Conservation (phyloP, 1,284 basidiomycete genomes). For the Cutaneotrichosporon sp. region DNA sequence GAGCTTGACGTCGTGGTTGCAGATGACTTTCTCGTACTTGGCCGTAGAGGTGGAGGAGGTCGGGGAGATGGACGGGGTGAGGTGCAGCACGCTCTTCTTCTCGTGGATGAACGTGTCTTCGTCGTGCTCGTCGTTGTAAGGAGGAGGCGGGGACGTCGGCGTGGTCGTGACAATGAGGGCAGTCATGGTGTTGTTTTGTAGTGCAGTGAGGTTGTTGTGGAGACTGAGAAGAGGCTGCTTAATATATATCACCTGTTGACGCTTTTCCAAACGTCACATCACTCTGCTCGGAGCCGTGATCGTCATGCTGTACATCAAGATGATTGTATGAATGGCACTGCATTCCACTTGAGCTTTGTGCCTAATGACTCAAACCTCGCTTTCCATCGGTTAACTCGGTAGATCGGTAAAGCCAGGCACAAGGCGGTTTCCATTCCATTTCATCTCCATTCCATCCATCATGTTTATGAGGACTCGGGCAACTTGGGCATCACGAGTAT, state of each 20-base stretch:
- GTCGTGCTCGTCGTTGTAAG: background rate
- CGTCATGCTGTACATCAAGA: background rate
- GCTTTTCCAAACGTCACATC: no score
- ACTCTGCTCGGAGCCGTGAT: no score
- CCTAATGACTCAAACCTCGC: background rate
- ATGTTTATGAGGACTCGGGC: background rate
- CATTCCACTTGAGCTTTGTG: background rate
- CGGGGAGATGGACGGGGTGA: background rate
- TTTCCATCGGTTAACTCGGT: background rate
- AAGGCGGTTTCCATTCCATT: background rate
- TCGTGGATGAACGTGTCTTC: background rate
- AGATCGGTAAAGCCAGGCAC: background rate
- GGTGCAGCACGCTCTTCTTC: background rate
- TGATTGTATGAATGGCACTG: background rate
- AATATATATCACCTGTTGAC: no score
- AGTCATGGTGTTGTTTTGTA: background rate
- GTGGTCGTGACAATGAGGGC: background rate
- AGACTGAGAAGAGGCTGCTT: background rate
- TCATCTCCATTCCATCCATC: background rate
- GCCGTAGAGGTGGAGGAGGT: background rate
- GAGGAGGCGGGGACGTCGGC: background rate
- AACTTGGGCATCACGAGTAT: background rate
- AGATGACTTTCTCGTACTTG: conserved; percentile 1
- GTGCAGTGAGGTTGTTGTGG: background rate
- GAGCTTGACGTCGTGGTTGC: background rate